Evolutionary conservation across 106 monocot genomes (phyloP), one percentile per base, ranked within the genome.

Genomic region (Ottelia alismoides): DNA sequence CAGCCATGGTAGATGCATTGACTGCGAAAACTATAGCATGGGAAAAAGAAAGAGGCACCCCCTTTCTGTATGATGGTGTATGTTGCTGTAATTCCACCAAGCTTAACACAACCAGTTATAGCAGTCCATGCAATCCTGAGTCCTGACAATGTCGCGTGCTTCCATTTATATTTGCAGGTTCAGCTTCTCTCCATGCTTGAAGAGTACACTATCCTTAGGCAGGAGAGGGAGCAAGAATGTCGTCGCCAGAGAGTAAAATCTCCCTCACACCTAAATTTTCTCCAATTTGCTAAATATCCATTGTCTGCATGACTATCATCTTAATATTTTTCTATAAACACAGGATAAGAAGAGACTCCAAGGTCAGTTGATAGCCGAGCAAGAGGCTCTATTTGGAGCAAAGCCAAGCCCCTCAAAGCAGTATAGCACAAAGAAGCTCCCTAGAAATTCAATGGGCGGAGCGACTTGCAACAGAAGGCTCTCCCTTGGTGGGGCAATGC

Each of bases 281-380:
- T 7, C 16, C 6, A 43, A 7, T 7, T 7, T 43, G 40, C 40
- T n/a, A n/a, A n/a, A n/a, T n/a, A n/a, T n/a, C n/a, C n/a, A n/a
- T n/a, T n/a, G 40, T 7, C 16, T 43, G 10, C 16, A 43, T 43
- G 40, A 43, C 40, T 43, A 16, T 43, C 6, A 6, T 7, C 16
- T 43, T 43, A 43, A 16, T 43, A 7, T 6, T 7, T 43, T 7
- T 20, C 35, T 51, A 1, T 55, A 17, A 5, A 30, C 44, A 11
- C 66, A 84, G 84, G 79, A 85, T 49, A 76, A 85, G 55, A 85
- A 76, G 63, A 79, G 56, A 51, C 69, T 85, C 20, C 85, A 85
- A 40, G 76, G 79, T 28, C 85, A 85, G 60, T 55, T 85, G 22
- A 72, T 79, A 60, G 79, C 85, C 2, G 85, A 85, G 61, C 85